Evolutionary conservation across 75 land plant species (phyloP).

Genomic region (Selaginella tamariscina): DNA sequence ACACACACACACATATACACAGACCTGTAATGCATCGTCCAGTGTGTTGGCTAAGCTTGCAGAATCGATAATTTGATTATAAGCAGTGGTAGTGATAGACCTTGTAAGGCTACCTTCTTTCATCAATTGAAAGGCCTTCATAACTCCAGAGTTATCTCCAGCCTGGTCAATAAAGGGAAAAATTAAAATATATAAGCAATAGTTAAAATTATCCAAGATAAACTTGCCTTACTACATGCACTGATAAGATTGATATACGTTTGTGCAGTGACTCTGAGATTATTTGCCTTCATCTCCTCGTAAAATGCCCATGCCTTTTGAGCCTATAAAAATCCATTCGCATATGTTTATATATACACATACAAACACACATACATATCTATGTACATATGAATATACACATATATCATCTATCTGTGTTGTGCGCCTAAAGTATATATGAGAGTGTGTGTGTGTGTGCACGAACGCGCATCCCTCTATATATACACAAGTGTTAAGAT

Average conservation of each 20-base stretch:
- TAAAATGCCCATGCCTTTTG: constrained; percentile 24
- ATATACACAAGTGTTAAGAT: neutral
- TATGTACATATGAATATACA: neutral
- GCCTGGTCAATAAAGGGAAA: neutral
- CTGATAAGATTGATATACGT: constrained; percentile 4
- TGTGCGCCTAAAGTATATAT: neutral
- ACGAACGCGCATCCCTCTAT: neutral
- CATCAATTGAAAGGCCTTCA: neutral
- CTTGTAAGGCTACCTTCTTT: neutral
- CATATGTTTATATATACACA: neutral
- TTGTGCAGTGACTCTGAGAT: neutral
- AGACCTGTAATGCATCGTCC: neutral
- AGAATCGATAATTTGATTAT: neutral
- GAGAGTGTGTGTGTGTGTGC: neutral
- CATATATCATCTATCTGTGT: neutral
- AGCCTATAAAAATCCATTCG: constrained; percentile 15
- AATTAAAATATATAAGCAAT: neutral
- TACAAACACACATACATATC: neutral
- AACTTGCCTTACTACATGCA: constrained; percentile 5
- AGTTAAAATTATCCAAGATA: neutral
- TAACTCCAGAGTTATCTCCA: neutral
- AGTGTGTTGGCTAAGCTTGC: neutral
- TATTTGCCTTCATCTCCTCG: constrained; percentile 17
- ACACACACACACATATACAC: too few relatives aligned
- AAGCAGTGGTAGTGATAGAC: neutral